phyloP scores from a whole-genome alignment of 1,139 yeast genomes.

The Hyphopichia pseudoburtonii region DNA sequence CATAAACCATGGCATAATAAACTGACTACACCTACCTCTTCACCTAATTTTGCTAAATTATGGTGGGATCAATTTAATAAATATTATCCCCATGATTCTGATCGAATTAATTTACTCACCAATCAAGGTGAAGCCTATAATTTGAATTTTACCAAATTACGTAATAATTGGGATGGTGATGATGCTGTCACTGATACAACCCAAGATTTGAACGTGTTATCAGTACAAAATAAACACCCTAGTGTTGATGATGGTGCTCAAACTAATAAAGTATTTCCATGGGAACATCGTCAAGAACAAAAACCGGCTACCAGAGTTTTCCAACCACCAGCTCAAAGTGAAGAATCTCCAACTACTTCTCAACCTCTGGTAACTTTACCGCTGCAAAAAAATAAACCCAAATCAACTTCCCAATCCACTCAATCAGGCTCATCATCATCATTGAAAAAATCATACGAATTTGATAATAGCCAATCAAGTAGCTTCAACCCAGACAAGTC shows the following conservation, averaged over 20 bases:
- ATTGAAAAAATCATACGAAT: slow-evolving; percentile 4
- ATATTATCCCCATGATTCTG: slow-evolving; percentile 17
- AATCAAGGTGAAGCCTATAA: slow-evolving; percentile 36
- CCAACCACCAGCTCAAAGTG: neutral
- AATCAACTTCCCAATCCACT: slow-evolving; percentile 1
- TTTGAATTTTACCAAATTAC: slow-evolving; percentile 28
- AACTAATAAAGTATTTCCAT: slow-evolving; percentile 41
- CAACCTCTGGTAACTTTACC: too few relatives aligned
- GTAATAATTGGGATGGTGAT: slow-evolving; percentile 28
- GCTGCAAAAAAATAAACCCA: neutral
- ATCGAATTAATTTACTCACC: slow-evolving; percentile 14
- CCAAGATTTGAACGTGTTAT: neutral
- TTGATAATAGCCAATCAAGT: slow-evolving; percentile 1
- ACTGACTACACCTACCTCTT: neutral
- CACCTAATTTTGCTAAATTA: slow-evolving; percentile 24
- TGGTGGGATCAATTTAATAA: slow-evolving; percentile 40
- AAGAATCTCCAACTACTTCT: neutral
- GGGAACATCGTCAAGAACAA: slow-evolving; percentile 33
- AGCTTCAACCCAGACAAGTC: slow-evolving; percentile 25
- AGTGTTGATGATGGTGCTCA: slow-evolving; percentile 11
- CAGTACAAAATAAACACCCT: slow-evolving; percentile 7
- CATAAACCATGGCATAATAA: slow-evolving; percentile 29
- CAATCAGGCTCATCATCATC: slow-evolving; percentile 2
- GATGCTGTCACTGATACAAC: slow-evolving; percentile 4
- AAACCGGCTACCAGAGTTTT: slow-evolving; percentile 22